Base-by-base conservation (phyloP, 2,329 filamentous ascomycete genomes). In the Neonectria faginata region DNA sequence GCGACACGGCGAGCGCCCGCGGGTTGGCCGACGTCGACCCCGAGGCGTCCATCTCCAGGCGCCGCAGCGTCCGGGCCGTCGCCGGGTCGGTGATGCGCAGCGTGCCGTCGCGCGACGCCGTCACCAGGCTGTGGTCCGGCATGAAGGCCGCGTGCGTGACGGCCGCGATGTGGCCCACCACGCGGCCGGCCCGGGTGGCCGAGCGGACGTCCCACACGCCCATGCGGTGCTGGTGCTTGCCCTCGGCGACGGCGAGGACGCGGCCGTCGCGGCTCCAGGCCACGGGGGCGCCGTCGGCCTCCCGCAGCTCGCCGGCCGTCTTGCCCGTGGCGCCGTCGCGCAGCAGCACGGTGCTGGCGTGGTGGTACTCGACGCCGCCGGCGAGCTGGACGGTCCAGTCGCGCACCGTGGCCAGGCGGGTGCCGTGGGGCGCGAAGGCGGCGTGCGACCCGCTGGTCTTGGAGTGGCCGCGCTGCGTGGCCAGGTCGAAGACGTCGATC, bases 141-240 rank as follows among this genome's bases (percentile, higher is more conserved):
- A 74, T 71, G 16, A 82, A 81, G 44, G 74, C 74, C 3, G 78
- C 71, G 71, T 81, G 78, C 5, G 77, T 81, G 29, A 82, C 71
- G 45, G 69, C 64, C 48, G 77, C 78, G 51, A 76, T 74, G 72
- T 82, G 81, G 50, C 75, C 70, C 25, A 77, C 55, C 12, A 81
- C 75, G 16, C 72, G 70, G 25, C 79, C 78, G 1, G 76, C 63
- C 7, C 74, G 64, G 22, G 57, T 58, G 1, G 74, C 76, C 3
- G 70, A 74, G 57, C 70, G 73, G 25, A 70, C 67, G 29, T 79
- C 77, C 76, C 76, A 79, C 42, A 79, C 65, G 25, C 75, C 75
- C 29, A 79, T 63, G 14, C 78, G 72, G 59, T 71, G 55, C 12
- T 63, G 72, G 59, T 71, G 55, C 12, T 63, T 62, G 2, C 57